Conservation (phyloP, 2,329 filamentous ascomycete genomes). For the Nemania bipapillata region DNA sequence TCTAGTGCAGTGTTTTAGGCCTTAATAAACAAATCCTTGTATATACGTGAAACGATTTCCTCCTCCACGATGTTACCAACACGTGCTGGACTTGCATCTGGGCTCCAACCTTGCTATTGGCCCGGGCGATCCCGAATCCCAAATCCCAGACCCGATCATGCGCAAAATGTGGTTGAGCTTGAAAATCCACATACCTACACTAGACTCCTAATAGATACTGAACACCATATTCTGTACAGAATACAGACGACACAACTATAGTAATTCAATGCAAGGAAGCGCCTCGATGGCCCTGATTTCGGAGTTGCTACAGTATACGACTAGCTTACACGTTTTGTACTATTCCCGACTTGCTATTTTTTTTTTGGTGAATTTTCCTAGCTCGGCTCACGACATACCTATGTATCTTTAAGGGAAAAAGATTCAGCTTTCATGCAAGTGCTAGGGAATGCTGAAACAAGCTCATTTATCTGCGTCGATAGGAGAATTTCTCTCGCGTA, state of each 20-base stretch:
- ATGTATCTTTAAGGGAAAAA: too few species aligned
- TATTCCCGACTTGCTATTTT: neutral
- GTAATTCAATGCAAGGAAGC: too few species aligned
- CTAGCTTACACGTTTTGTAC: neutral
- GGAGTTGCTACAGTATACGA: neutral
- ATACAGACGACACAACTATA: too few species aligned
- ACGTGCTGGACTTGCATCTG: constrained; percentile 38
- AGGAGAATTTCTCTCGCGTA: neutral
- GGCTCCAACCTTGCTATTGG: constrained; percentile 27
- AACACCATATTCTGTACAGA: neutral
- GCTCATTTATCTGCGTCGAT: neutral
- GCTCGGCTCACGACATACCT: neutral
- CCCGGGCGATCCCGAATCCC: constrained; percentile 35
- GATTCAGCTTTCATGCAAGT: constrained; percentile 7
- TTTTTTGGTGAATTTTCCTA: neutral
- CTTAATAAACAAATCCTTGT: constrained; percentile 29
- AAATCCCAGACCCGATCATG: constrained; percentile 22
- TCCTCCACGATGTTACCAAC: constrained; percentile 26
- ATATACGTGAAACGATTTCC: constrained; percentile 29
- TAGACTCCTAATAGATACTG: neutral
- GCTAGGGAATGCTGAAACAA: constrained; percentile 1
- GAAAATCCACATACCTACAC: neutral
- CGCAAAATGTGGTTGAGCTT: constrained; percentile 7
- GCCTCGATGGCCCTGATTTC: too few species aligned
- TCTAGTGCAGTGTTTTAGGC: too few species aligned